Base-by-base conservation (phyloP, 2,329 filamentous ascomycete genomes). In the Thelonectria blattea region DNA sequence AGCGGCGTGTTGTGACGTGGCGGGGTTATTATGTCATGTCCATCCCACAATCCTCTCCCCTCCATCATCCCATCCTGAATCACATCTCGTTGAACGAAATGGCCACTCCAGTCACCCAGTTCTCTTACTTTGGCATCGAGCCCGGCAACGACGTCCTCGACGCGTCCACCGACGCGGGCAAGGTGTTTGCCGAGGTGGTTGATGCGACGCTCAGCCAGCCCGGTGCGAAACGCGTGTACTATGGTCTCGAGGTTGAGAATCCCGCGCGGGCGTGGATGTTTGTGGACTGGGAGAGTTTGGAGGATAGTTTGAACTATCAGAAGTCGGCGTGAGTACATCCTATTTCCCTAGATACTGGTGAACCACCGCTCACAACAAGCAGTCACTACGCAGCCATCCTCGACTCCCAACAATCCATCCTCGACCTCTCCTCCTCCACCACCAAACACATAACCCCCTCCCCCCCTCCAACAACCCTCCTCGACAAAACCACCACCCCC, bases 401-500 rank as follows among this genome's bases (percentile, higher is more conserved):
- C 15, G 4, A 27, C 20, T 32, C 42, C 17, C 43, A 20, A 20
- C 3, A 20, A 14, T 7, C 15, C 6, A 34, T 56, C 27, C 43
- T 56, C 27, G 52, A 56, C 52, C 39, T 56, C 12, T 56, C 52
- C 18, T 8, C 18, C 4, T 14, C 43, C 18, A 41, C 48, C 43
- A 24, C 24, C 2, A 56, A 56, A 27, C 52, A 56, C 30, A 30
- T 56, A 12, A 17, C 32, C 20, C 42, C 27, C 15, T 11, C 37
- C 10, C 52, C 43, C 9, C 24, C 14, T 5, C 52, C 52, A 10
- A 12, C 43, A 8, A 27, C n/a, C 20, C 20, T 60, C 48, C 30
- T 52, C 47, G 56, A 58, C 54, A 57, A 52, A 10, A 27, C 39
- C 7, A 10, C 51, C 39, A 41, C 58, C 10, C 34, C 46, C n/a